phyloP scores from a whole-genome alignment of 2,329 filamentous ascomycete species.

The Sporothrix curviconia region DNA sequence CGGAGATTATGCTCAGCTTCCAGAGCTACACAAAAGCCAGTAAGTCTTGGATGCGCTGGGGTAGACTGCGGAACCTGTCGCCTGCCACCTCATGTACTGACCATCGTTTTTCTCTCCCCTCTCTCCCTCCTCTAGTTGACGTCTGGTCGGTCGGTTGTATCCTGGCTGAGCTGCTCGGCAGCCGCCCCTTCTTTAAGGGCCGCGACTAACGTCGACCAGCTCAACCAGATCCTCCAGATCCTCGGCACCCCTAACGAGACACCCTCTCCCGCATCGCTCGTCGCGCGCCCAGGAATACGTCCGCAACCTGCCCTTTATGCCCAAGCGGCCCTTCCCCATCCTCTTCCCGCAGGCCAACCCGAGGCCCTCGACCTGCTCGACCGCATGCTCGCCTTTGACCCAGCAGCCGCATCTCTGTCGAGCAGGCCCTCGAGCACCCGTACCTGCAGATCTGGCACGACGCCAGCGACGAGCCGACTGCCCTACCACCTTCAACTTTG shows the following conservation, averaged over 20 bases:
- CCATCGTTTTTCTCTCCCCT: no score
- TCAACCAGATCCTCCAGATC: conserved; percentile 98
- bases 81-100: no score
- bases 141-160: conserved; percentile 99
- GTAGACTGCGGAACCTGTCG: no score
- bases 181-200: conserved; percentile 97
- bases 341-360: conserved; percentile 95
- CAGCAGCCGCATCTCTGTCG: conserved; percentile 84
- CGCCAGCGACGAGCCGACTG: conserved; percentile 87
- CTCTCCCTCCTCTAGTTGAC: conserved; percentile 58
- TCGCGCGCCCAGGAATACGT: conserved; percentile 97
- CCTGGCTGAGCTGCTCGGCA: conserved; percentile 88
- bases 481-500: conserved; percentile 93
- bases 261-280: conserved; percentile 86
- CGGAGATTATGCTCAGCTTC: conserved; percentile 99
- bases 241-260: conserved; percentile 95
- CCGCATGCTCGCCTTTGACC: conserved; percentile 96
- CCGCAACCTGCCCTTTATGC: conserved; percentile 89
- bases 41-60: no score
- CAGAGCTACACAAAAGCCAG: conserved; percentile 99
- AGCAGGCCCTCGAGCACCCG: conserved; percentile 90
- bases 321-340: conserved; percentile 80
- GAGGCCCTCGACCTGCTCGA: conserved; percentile 89
- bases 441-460: conserved; percentile 99
- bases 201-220: conserved; percentile 98